A percentile compares a stretch with the other conserved stretches of the same genome.
These are phyloP conservation scores for Fusarium foetens DNA, from an alignment of 2,329 filamentous ascomycete species.

Conservation along the genomic window DNA sequence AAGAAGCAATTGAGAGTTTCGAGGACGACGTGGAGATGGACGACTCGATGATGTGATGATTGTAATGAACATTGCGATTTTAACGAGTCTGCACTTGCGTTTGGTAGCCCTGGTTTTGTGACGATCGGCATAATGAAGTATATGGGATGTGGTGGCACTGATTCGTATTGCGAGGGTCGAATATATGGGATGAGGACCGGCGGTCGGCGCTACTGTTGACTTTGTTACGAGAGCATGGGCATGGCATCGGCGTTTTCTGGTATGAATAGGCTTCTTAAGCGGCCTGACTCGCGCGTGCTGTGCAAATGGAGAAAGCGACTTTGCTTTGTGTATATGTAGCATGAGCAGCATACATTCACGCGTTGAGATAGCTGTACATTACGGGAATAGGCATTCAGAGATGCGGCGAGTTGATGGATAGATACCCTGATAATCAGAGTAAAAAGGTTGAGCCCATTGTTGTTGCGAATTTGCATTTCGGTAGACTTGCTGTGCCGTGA, in stretches of 20 bases:
- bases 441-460: slow-evolving; percentile 8
- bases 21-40: slow-evolving; percentile 81
- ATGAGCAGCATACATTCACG: slow-evolving; percentile 24
- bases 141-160: slow-evolving; percentile 12
- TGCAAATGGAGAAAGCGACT: slow-evolving; percentile 33
- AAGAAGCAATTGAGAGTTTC: slow-evolving; percentile 93
- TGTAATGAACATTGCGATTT: slow-evolving; percentile 43
- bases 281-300: slow-evolving; percentile 24
- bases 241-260: slow-evolving; percentile 51
- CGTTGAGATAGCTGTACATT: slow-evolving; percentile 41
- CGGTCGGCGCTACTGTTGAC: slow-evolving; percentile 33
- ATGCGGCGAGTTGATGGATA: slow-evolving; percentile 2
- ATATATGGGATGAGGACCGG: slow-evolving; percentile 12
- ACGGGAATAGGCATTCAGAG: slow-evolving; percentile 15
- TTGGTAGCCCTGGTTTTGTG: slow-evolving; percentile 29
- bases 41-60: slow-evolving; percentile 70
- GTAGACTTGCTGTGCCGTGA: not conserved
- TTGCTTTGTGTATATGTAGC: slow-evolving; percentile 42
- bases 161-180: slow-evolving; percentile 5
- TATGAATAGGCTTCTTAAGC: slow-evolving; percentile 30
- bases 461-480: not conserved
- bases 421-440: slow-evolving; percentile 30
- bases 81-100: slow-evolving; percentile 41
- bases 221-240: slow-evolving; percentile 47
- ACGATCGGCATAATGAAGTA: slow-evolving; percentile 33